Evolutionary conservation across 2,329 filamentous ascomycete species (phyloP).

Genomic region (Aspergillus uvarum): DNA sequence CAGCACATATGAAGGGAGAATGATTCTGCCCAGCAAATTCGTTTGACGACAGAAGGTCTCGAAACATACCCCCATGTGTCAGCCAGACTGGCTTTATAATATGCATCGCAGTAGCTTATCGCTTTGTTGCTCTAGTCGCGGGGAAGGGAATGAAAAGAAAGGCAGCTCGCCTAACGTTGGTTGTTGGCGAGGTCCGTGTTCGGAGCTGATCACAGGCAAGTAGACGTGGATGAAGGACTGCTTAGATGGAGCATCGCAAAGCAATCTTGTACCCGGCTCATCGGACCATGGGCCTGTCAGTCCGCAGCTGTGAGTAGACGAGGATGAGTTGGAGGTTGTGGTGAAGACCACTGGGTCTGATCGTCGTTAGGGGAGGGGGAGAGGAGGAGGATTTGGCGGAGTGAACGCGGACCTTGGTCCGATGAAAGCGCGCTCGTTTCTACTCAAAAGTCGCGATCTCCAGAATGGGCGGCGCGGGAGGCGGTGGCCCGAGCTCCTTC

Average conservation of each 20-base stretch:
- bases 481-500: constrained; percentile 37
- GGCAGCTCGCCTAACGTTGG: background rate
- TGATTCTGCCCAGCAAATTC: background rate
- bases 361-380: background rate
- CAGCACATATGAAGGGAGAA: constrained; percentile 5
- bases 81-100: constrained; percentile 96
- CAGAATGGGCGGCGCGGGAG: constrained; percentile 26
- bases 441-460: constrained; percentile 39
- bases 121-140: constrained; percentile 2
- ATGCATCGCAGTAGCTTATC: constrained; percentile 57
- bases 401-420: constrained; percentile 21
- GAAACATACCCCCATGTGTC: constrained; percentile 73
- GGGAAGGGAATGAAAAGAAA: background rate
- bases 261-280: constrained; percentile 13
- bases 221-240: constrained; percentile 24
- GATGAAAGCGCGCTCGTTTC: constrained; percentile 26
- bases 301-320: background rate
- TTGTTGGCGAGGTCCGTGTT: constrained; percentile 4
- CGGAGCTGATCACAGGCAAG: constrained; percentile 16
- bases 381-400: background rate
- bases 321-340: background rate
- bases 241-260: constrained; percentile 32
- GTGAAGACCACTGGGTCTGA: background rate
- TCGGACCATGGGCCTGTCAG: constrained; percentile 8
- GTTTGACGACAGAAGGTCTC: background rate